Percentiles rank a stretch among this genome's conserved stretches.
Evolutionary conservation across 805 yeast species (phyloP).

Genomic region (Wickerhamiella slavikovae): DNA sequence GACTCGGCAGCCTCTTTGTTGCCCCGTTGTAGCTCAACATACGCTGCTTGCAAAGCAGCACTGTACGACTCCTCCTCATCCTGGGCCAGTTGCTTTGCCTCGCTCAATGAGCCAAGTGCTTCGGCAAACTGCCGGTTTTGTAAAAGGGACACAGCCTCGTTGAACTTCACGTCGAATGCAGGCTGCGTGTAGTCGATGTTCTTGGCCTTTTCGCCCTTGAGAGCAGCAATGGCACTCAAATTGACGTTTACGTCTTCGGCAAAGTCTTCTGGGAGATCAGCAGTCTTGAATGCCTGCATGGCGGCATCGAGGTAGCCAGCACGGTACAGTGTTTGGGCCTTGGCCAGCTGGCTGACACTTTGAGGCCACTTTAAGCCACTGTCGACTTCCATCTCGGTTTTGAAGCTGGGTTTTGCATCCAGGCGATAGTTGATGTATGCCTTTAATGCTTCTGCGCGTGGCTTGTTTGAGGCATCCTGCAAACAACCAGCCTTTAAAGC

Average conservation of each 20-base stretch:
- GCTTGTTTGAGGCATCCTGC: slow-evolving; percentile 2
- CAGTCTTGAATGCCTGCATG: slow-evolving; percentile 14
- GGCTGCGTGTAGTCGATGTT: neutral
- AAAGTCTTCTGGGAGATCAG: slow-evolving; percentile 23
- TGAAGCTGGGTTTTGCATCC: slow-evolving; percentile 18
- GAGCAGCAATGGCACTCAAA: slow-evolving; percentile 30
- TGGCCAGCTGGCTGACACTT: slow-evolving; percentile 20
- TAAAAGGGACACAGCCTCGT: slow-evolving; percentile 32
- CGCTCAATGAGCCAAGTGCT: slow-evolving; percentile 25
- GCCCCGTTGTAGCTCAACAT: slow-evolving; percentile 24
- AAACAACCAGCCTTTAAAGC: slow-evolving; percentile 23
- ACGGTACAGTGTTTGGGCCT: slow-evolving; percentile 35
- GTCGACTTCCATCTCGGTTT: slow-evolving; percentile 1
- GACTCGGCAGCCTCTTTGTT: slow-evolving; percentile 19
- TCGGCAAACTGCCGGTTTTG: slow-evolving; percentile 20
- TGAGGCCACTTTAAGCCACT: no score
- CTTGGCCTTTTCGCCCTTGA: slow-evolving; percentile 6
- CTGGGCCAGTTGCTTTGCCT: slow-evolving; percentile 24
- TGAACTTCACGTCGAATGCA: slow-evolving; percentile 40
- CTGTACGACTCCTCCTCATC: slow-evolving; percentile 26
- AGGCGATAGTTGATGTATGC: slow-evolving; percentile 41
- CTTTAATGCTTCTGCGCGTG: slow-evolving; percentile 25
- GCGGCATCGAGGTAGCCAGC: slow-evolving; percentile 26
- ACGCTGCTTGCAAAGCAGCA: slow-evolving; percentile 40
- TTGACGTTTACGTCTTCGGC: slow-evolving; percentile 39